Evolutionary conservation across 331 rosid species (phyloP), one percentile per base, ranked within the genome.

Genomic region (Pyracantha coccinea): DNA sequence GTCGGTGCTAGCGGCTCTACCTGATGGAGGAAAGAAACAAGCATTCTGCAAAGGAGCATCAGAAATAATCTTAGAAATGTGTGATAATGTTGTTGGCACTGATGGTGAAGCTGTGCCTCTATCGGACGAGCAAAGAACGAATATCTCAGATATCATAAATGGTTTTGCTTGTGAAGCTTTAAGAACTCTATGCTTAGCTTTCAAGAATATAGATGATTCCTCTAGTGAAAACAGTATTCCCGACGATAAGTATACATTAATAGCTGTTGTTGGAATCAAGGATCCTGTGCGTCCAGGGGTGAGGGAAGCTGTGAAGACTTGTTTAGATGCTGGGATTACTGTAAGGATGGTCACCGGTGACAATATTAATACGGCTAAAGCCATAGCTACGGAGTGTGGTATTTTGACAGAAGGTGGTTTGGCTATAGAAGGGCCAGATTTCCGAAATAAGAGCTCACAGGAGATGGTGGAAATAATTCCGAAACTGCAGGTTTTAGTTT

Each of bases 291-390:
- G 99, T 53, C 90, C 93, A 0, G 92, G 91, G 0, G 97, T 95
- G 4, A 95, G 76, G 80, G 92, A 95, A 77, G 96, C 99, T 4
- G 99, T 94, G 5, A 62, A 85, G 85, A 83, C 84, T 10, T 95
- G 99, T 82, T 82, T 88, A 74, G 91, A 71, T 9, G 97, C 97
- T 32, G 97, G 99, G 55, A 95, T 90, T 21, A 77, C 79, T 0
- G 93, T 91, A 52, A 74, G 97, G 77, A 95, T 95, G 96, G 93
- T 92, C 64, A 95, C 96, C 20, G 99, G 99, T 25, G 99, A 95
- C 75, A 92, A 92, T 79, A 92, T 95, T 41, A 82, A 89, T 20
- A 95, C 99, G 10, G 99, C 99, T 44, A 95, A 90, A 86, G 97
- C 99, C 74, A 92, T 95, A 76, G 97, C 99, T 72, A 89, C 71